Evolutionary conservation across 805 yeast species (phyloP).

Genomic region (Saccharomycopsis lassenensis): DNA sequence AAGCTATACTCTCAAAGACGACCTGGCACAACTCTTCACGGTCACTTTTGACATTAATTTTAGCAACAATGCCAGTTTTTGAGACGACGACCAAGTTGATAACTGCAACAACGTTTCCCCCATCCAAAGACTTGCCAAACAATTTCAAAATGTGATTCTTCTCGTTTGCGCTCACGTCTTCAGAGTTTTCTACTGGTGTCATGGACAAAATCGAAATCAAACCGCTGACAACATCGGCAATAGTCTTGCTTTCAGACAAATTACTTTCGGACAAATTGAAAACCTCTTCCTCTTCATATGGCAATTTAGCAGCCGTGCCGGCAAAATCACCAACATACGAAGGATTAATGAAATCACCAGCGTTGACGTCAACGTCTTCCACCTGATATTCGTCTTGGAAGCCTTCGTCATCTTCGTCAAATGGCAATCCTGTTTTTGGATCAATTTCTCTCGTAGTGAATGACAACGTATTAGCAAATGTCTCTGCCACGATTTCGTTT

Average conservation of each 20-base stretch:
- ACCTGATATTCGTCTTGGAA: slow-evolving; percentile 89
- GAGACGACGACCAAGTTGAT: slow-evolving; percentile 34
- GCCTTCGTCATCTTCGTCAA: slow-evolving; percentile 65
- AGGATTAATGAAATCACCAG: slow-evolving; percentile 79
- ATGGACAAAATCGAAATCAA: slow-evolving; percentile 45
- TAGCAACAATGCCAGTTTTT: slow-evolving; percentile 34
- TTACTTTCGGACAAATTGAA: slow-evolving; percentile 70
- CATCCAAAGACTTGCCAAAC: slow-evolving; percentile 62
- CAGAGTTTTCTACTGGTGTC: slow-evolving; percentile 67
- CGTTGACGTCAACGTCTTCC: slow-evolving; percentile 59
- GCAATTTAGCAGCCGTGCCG: slow-evolving; percentile 61
- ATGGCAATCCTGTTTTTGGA: slow-evolving; percentile 54
- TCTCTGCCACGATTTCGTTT: slow-evolving; percentile 32
- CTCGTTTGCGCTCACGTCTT: slow-evolving; percentile 38
- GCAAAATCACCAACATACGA: slow-evolving; percentile 70
- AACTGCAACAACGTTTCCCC: slow-evolving; percentile 32
- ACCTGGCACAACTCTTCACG: slow-evolving; percentile 35
- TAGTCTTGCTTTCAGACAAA: slow-evolving; percentile 31
- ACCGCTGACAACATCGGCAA: slow-evolving; percentile 48
- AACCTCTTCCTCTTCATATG: slow-evolving; percentile 38
- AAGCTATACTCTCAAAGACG: slow-evolving; percentile 41
- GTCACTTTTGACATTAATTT: slow-evolving; percentile 32
- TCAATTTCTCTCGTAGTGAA: slow-evolving; percentile 75
- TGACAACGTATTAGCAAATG: slow-evolving; percentile 55
- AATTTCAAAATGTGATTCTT: slow-evolving; percentile 65